A percentile compares a stretch with the other conserved stretches of the same genome.
Evolutionary conservation across 2,329 filamentous ascomycete species (phyloP).

Genomic region (Ceratocystis eucalypticola): DNA sequence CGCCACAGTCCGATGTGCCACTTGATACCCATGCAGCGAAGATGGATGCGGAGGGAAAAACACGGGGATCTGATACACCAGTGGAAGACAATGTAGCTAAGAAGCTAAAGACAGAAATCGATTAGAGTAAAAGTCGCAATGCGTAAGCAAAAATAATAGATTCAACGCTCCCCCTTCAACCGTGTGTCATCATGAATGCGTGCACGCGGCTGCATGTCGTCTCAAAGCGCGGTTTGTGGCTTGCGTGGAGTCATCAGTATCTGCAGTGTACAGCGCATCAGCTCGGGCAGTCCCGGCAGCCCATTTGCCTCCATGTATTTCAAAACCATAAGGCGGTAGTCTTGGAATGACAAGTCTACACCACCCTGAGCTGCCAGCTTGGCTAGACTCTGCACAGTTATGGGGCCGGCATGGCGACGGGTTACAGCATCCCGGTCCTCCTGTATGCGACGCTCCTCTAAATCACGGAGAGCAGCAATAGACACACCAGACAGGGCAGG

Average conservation of each 20-base stretch:
- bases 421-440: not conserved
- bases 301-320: slow-evolving; percentile 51
- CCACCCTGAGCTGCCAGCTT: slow-evolving; percentile 53
- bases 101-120: slow-evolving; percentile 9
- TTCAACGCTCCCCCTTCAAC: not conserved
- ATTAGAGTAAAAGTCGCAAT: not conserved
- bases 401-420: slow-evolving; percentile 50
- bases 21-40: not conserved
- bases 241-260: slow-evolving; percentile 44
- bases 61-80: not conserved
- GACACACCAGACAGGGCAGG: slow-evolving; percentile 44
- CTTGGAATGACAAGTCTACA: slow-evolving; percentile 53
- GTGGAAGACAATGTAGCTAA: slow-evolving; percentile 12
- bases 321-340: slow-evolving; percentile 62
- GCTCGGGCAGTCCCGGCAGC: slow-evolving; percentile 49
- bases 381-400: slow-evolving; percentile 52
- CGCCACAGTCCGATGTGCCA: not conserved
- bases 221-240: not conserved
- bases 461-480: slow-evolving; percentile 39
- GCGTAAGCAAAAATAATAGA: not conserved
- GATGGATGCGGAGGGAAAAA: not conserved
- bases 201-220: not conserved
- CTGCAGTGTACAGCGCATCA: slow-evolving; percentile 75
- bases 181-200: not conserved
- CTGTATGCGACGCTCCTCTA: slow-evolving; percentile 43